Percentiles rank a stretch among this genome's conserved stretches.
Conservation (phyloP, 352 stramenopile species). For the Globisporangium camurandrum region DNA sequence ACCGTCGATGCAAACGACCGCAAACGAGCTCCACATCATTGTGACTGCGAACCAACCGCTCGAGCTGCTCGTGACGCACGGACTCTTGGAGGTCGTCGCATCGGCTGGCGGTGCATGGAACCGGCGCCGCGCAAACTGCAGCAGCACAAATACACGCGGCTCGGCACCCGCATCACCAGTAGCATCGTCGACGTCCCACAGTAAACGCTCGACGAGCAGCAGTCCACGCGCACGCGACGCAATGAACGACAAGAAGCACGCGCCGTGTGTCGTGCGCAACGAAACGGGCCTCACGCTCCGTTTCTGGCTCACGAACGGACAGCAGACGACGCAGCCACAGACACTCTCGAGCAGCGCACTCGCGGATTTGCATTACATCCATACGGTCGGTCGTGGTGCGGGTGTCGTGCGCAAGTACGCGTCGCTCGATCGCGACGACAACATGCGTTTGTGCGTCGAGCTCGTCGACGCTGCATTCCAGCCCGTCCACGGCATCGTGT, state of each 20-base stretch:
- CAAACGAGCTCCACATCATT: constrained; percentile 68
- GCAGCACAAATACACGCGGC: neutral
- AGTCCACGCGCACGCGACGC: constrained; percentile 14
- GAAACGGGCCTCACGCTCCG: constrained; percentile 59
- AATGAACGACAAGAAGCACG: constrained; percentile 32
- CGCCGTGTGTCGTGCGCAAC: constrained; percentile 72
- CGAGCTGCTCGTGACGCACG: constrained; percentile 71
- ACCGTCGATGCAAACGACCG: constrained; percentile 11
- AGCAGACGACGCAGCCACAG: constrained; percentile 24
- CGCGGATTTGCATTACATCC: constrained; percentile 61
- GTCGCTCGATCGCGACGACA: constrained; percentile 41
- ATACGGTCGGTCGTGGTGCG: constrained; percentile 42
- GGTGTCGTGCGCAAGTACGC: constrained; percentile 70
- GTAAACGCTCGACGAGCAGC: too few relatives aligned
- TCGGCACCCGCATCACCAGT: constrained; percentile 13
- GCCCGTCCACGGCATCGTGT: constrained; percentile 73
- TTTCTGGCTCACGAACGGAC: constrained; percentile 64
- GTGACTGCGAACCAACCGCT: constrained; percentile 62
- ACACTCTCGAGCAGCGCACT: constrained; percentile 34
- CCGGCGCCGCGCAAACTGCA: constrained; percentile 13
- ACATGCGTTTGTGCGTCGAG: constrained; percentile 55
- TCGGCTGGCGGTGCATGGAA: constrained; percentile 76
- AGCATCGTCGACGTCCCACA: neutral
- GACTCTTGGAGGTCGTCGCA: constrained; percentile 64
- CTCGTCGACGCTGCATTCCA: constrained; percentile 53